Evolutionary conservation across 1,139 yeast genomes (phyloP), one percentile per base, ranked within the genome.

Genomic region (Lodderomyces jiufengensis): DNA sequence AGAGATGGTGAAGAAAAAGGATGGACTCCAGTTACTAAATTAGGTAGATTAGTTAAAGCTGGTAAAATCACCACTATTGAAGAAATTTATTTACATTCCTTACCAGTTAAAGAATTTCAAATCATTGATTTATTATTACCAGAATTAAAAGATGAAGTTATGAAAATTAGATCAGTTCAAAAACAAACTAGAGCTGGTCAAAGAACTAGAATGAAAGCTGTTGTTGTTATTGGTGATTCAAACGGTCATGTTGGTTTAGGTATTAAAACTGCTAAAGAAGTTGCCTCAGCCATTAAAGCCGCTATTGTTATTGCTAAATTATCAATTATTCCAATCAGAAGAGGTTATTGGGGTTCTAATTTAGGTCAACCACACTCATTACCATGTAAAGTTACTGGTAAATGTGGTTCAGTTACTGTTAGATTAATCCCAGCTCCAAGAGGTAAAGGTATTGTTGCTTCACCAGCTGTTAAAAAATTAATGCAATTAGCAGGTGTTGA

Each of bases 141-240:
- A 67, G 84, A 78, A 65, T 84, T 92, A 69, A 83, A 84, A 77
- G 99, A 92, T 70, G 96, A 92, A 76, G 97, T 94, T 66, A 92
- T 92, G 98, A 88, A 88, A 87, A 92, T 92, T 78, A 84, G 94
- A 81, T 95, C 99, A 57, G 98, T 92, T 59, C 99, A 92, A 79
- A 92, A 92, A 84, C 99, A 92, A 79, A 92, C 99, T 81, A 84
- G 96, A 78, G 99, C 99, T 63, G 99, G 99, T 88, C 99, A 92
- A 83, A 92, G 99, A 83, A 92, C 98, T 76, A 88, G 99, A 82
- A 90, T 92, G 85, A 94, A 94, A 94, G 98, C 97, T 72, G 95
- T 92, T 67, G 97, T 94, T 69, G 90, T 92, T 67, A 88, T 92
- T 70, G 99, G 99, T 81, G 98, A 94, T 80, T 77, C 90, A 63